Evolutionary conservation across 208 protist species (phyloP), one percentile per base, ranked within the genome.

Genomic region (Acanthamoeba lenticulata): DNA sequence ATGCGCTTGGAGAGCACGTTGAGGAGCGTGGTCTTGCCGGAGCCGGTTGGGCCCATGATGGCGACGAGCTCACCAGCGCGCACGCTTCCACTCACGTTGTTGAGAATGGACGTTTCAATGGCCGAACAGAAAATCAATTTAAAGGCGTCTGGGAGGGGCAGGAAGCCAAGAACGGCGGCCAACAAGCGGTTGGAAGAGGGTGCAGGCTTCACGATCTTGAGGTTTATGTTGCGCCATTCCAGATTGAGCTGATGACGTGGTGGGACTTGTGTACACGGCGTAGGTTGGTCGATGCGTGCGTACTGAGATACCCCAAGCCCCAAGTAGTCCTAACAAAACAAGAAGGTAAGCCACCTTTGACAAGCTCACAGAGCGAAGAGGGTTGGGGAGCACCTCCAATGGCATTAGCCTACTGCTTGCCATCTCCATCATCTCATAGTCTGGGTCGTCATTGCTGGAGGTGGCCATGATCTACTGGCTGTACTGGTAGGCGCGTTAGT

Each of bases 1-100:
- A 88, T 42, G 21, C 81, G 90, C n/a, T 36, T 19, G 13, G 94
- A 34, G 38, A 96, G 47, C 34, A 93, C 79, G 36, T 95, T 94
- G 72, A 96, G 67, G 6, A 96, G 74, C 2, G 93, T 96, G 29
- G 95, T 96, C 89, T 92, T 89, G 40, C 77, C 77, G 0, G 44
- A 47, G 40, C 77, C 77, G 29, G 44, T 86, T 32, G 77, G 77
- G 1, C 77, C 77, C 77, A 86, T 86, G n/a, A 86, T 86, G 40
- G 44, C 77, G 9, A 86, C 40, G 32, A 86, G 47, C 47, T 86
- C 77, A 13, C 77, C 77, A 0, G 77, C 4, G 24, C 47, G 40
- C 44, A 86, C 77, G 24, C 47, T 47, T 29, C 77, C 77, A 27
- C 29, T n/a, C 32, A 88, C 42, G n/a, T 57, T 38, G 47, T 88